These are phyloP conservation scores for Suhomyces bribrorum DNA, from an alignment of 1,139 yeast genomes.

Conservation along the genomic window DNA sequence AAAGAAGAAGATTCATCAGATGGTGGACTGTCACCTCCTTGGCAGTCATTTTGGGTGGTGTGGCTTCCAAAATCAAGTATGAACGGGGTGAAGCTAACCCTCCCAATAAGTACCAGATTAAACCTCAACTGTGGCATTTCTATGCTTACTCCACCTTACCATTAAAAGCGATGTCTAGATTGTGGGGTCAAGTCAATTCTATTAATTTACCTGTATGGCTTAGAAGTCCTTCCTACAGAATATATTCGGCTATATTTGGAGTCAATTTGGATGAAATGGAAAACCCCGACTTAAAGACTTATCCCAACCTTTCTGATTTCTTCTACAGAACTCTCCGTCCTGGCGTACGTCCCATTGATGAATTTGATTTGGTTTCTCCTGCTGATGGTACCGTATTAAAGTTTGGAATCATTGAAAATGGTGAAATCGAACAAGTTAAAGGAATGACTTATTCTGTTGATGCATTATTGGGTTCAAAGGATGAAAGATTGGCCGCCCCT, in stretches of 20 bases:
- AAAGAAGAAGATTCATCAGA: constrained; percentile 53
- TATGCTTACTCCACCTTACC: constrained; percentile 91
- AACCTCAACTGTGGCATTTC: constrained; percentile 80
- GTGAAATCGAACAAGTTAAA: constrained; percentile 94
- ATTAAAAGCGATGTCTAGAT: constrained; percentile 81
- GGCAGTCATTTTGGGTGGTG: constrained; percentile 64
- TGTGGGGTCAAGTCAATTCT: constrained; percentile 92
- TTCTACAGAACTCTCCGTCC: constrained; percentile 83
- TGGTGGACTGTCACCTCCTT: constrained; percentile 74
- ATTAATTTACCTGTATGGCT: constrained; percentile 86
- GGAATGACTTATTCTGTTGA: constrained; percentile 93
- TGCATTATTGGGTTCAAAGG: constrained; percentile 75
- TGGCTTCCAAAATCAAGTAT: constrained; percentile 53
- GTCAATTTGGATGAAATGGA: constrained; percentile 88
- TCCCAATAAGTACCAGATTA: constrained; percentile 47
- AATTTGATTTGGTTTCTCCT: constrained; percentile 76
- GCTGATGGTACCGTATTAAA: constrained; percentile 91
- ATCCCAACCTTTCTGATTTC: constrained; percentile 83
- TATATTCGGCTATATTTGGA: constrained; percentile 81
- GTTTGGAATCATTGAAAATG: constrained; percentile 78
- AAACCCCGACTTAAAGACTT: constrained; percentile 74
- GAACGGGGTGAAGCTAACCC: constrained; percentile 38
- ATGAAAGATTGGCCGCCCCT: constrained; percentile 59
- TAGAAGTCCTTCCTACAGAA: constrained; percentile 76
- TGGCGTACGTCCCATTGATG: constrained; percentile 77